Conservation (phyloP, 2,329 filamentous ascomycete species). For the Fusarium nurragi region DNA sequence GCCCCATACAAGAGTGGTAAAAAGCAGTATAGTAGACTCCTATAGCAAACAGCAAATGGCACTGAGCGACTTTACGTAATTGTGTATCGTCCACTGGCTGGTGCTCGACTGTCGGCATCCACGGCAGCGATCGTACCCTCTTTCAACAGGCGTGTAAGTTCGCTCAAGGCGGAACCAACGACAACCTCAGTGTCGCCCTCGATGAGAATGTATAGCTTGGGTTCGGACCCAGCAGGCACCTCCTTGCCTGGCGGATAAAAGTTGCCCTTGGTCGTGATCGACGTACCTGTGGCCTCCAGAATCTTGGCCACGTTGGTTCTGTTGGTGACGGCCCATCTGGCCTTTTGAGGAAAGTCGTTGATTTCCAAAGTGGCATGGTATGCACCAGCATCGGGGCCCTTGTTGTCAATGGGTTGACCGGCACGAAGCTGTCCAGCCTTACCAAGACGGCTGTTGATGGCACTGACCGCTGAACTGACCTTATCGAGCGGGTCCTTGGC, state of each 20-base stretch:
- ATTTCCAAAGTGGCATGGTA: slow-evolving; percentile 98
- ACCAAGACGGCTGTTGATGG: slow-evolving; percentile 89
- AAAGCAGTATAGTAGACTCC: not conserved
- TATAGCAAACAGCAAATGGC: not conserved
- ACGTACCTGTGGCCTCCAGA: slow-evolving; percentile 90
- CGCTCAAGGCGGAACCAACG: slow-evolving; percentile 88
- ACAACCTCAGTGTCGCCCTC: slow-evolving; percentile 96
- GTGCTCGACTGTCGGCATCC: slow-evolving; percentile 83
- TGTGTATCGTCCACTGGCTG: slow-evolving; percentile 83
- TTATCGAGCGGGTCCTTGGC: slow-evolving; percentile 80
- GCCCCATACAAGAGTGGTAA: not conserved
- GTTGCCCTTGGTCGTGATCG: slow-evolving; percentile 95
- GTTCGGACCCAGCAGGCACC: slow-evolving; percentile 76
- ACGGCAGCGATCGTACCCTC: slow-evolving; percentile 91
- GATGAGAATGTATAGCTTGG: slow-evolving; percentile 98
- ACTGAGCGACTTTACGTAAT: slow-evolving; percentile 68
- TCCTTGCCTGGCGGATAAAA: slow-evolving; percentile 88
- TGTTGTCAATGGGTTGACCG: slow-evolving; percentile 97
- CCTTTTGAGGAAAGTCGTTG: slow-evolving; percentile 99
- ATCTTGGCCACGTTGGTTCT: slow-evolving; percentile 99
- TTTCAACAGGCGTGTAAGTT: slow-evolving; percentile 86
- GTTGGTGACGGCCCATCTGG: slow-evolving; percentile 98
- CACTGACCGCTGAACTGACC: slow-evolving; percentile 88
- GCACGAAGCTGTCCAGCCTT: slow-evolving; percentile 89
- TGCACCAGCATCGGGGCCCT: slow-evolving; percentile 94